A percentile compares a stretch with the other conserved stretches of the same genome.
phyloP scores from a whole-genome alignment of 345 rosid genomes.

The Populus davidiana region DNA sequence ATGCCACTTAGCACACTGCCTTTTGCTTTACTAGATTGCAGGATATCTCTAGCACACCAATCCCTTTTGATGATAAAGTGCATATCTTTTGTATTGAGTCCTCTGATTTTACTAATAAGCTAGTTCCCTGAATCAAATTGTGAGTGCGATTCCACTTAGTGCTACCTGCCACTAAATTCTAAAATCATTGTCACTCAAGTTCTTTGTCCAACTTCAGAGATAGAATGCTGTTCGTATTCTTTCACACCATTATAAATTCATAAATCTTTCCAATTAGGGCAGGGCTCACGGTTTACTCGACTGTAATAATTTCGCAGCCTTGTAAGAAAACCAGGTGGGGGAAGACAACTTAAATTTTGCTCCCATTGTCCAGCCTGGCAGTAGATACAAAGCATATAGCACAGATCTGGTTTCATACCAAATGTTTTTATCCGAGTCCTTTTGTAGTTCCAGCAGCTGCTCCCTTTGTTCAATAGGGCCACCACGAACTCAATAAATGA shows the following conservation, averaged over 20 bases:
- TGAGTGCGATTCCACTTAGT: neutral
- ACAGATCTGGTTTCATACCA: slow-evolving; percentile 16
- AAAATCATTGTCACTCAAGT: neutral
- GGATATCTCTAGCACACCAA: slow-evolving; percentile 6
- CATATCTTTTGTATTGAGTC: neutral
- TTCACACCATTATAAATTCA: neutral
- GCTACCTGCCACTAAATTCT: neutral
- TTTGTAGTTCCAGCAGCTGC: neutral
- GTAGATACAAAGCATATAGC: slow-evolving; percentile 2
- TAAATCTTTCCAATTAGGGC: neutral
- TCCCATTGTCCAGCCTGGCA: slow-evolving; percentile 23
- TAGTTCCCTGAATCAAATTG: neutral
- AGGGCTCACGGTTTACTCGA: neutral
- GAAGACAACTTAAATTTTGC: slow-evolving; percentile 15
- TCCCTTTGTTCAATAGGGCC: neutral
- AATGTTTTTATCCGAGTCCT: neutral
- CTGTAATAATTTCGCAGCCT: neutral
- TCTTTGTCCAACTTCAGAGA: neutral
- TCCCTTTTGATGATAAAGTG: neutral
- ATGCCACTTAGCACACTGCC: neutral
- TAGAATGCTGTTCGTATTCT: neutral
- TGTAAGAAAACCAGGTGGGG: slow-evolving; percentile 16
- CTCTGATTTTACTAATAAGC: neutral
- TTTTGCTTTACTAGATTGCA: neutral
- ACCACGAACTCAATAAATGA: slow-evolving; percentile 11